These are phyloP conservation scores for Astragalus glycyphyllos DNA, from an alignment of 306 rosid genomes.

Conservation along the genomic window DNA sequence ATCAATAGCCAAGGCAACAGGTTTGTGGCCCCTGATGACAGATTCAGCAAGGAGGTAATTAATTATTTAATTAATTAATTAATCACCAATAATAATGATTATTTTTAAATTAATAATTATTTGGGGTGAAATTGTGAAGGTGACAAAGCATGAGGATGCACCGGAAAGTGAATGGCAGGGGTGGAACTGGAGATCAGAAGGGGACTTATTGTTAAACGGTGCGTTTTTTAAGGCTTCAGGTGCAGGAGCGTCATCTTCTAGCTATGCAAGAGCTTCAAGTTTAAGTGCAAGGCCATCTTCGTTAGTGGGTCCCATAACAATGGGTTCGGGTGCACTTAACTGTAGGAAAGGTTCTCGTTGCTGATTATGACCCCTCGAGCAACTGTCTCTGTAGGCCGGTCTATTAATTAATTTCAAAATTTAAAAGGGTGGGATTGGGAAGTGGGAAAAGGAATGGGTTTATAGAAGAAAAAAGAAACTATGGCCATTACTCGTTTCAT, in stretches of 20 bases:
- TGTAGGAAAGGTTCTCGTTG: constrained; percentile 88
- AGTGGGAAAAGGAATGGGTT: constrained; percentile 30
- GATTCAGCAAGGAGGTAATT: constrained; percentile 89
- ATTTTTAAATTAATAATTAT: not conserved
- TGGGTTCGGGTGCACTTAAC: constrained; percentile 67
- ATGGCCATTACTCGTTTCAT: constrained; percentile 51
- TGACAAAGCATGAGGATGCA: constrained; percentile 97
- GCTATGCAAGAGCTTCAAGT: constrained; percentile 95
- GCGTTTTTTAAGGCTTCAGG: constrained; percentile 87
- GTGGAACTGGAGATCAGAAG: constrained; percentile 98
- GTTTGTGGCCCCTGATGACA: constrained; percentile 75
- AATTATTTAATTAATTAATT: constrained; percentile 11
- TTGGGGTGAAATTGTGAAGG: constrained; percentile 51
- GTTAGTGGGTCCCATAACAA: constrained; percentile 78
- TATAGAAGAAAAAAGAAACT: not conserved
- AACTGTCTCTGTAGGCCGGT: constrained; percentile 44
- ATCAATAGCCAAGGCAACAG: constrained; percentile 98
- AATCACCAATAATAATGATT: not conserved
- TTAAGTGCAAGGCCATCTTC: constrained; percentile 88
- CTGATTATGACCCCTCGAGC: constrained; percentile 58
- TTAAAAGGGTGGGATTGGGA: not conserved
- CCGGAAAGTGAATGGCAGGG: constrained; percentile 77
- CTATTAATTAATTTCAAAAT: constrained; percentile 39
- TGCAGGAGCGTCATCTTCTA: constrained; percentile 85
- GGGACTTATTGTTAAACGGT: constrained; percentile 78